Conservation (phyloP, 345 rosid genomes). For the Eucalyptus erythrocorys region DNA sequence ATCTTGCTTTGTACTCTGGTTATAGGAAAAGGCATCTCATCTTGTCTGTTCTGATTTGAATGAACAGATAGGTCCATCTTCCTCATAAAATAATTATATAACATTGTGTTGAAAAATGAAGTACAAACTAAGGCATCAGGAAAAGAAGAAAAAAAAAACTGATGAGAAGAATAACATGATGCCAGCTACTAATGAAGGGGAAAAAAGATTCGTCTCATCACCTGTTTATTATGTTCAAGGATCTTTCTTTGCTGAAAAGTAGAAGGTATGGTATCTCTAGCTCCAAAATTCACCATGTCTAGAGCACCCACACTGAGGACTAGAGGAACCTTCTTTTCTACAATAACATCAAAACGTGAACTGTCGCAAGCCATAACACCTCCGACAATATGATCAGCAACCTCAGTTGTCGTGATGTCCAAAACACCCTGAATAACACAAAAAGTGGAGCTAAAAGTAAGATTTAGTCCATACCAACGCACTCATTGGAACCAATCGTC, state of each 20-base stretch:
- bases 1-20: background rate
- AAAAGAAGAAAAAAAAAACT: background rate
- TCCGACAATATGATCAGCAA: slow-evolving; percentile 86
- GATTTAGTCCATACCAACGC: background rate
- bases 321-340: slow-evolving; percentile 74
- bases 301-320: slow-evolving; percentile 88
- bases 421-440: slow-evolving; percentile 45
- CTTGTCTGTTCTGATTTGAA: background rate
- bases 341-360: slow-evolving; percentile 66
- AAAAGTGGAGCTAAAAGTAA: background rate
- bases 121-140: background rate
- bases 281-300: slow-evolving; percentile 94
- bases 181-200: background rate
- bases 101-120: background rate
- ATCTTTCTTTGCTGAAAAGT: slow-evolving; percentile 53
- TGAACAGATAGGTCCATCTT: background rate
- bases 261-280: slow-evolving; percentile 64
- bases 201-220: slow-evolving; percentile 1
- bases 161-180: background rate
- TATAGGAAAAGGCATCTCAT: background rate
- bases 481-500: background rate
- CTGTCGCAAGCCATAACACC: slow-evolving; percentile 93
- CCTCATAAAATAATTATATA: background rate
- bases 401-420: slow-evolving; percentile 89
- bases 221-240: slow-evolving; percentile 80